Evolutionary conservation across 345 rosid species (phyloP), one percentile per base, ranked within the genome.

Genomic region (Boechera retrofracta): DNA sequence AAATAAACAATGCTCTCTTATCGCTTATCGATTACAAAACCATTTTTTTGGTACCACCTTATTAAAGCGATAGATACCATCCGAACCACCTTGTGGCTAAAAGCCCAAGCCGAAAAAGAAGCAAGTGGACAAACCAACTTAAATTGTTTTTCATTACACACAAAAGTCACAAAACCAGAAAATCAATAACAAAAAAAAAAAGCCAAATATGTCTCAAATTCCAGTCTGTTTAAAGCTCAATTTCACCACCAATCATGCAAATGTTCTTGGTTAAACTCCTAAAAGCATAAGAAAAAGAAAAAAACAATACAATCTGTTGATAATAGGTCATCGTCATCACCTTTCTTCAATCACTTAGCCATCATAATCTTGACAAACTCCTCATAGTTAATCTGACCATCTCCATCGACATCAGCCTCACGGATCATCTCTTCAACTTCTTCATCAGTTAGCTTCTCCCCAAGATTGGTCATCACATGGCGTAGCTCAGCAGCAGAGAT

Each of bases 401-500:
- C 85, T 28, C 87, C 85, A 52, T 86, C 87, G 2, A 70, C 83
- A 61, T 85, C 86, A 5, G 81, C 86, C 10, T 83, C 88, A 15
- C 76, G 85, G 35, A 83, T 73, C 86, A 85, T 82, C 85, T 86
- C 85, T 7, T 86, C 83, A 12, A 83, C 85, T 72, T 85, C 86
- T 41, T 83, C 86, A 29, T 85, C 88, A 0, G 82, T 83, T 47
- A 85, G 69, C 56, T 83, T 86, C 86, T 86, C 89, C 0, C 87
- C 85, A 1, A 83, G 87, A 73, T 82, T 83, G 13, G 85, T 80
- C 85, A 82, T 83, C 42, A 83, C 85, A 58, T 79, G 87, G 3
- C 85, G 84, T n/a, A 83, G 84, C 89, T 86, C 89, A 3, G 85
- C 85, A 44, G 86, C 88, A 2, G 85, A 85, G 24, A 81, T 81